Base-by-base conservation (phyloP, 2,329 filamentous ascomycete genomes). In the Colletotrichum sp. region DNA sequence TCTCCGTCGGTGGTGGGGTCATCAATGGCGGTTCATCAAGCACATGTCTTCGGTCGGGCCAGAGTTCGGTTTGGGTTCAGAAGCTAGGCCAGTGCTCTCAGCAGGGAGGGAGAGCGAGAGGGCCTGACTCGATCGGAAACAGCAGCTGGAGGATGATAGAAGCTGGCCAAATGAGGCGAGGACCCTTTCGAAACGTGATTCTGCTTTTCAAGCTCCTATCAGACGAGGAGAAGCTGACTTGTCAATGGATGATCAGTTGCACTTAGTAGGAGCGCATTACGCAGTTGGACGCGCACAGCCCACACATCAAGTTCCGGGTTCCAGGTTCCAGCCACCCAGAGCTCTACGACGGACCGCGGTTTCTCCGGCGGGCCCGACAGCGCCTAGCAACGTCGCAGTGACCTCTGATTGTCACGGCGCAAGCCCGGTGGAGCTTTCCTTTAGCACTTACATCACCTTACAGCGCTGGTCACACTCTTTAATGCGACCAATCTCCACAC, bases 21-120 rank as follows among this genome's bases (percentile, higher is more conserved):
- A 77, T 77, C 56, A 76, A 77, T 69, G 73, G 73, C 75, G 66
- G 75, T 72, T 71, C 75, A 69, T 77, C 59, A 73, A 59, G 55
- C 75, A 72, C 76, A 76, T 77, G 56, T 72, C 71, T 71, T 48
- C 66, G 55, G 66, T 74, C 67, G 36, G 73, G 73, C 66, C 59
- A 58, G 69, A 65, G 58, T 73, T 75, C 69, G 73, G 52, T 75
- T 64, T 61, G 69, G 63, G 30, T 59, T 36, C 58, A 21, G 48
- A 61, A 69, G 63, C 73, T 69, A 72, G 36, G 28, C 28, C 36
- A 24, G 43, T 59, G 69, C 63, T 73, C 52, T 52, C 28, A 43
- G 48, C 24, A 64, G 63, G 70, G 64, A 73, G 69, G 26, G 13
- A 48, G 21, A 10, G 43, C 28, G 65, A 58, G 6, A 59, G 56